phyloP scores from a whole-genome alignment of 2,329 filamentous ascomycete species.

The Ascochyta fabae region DNA sequence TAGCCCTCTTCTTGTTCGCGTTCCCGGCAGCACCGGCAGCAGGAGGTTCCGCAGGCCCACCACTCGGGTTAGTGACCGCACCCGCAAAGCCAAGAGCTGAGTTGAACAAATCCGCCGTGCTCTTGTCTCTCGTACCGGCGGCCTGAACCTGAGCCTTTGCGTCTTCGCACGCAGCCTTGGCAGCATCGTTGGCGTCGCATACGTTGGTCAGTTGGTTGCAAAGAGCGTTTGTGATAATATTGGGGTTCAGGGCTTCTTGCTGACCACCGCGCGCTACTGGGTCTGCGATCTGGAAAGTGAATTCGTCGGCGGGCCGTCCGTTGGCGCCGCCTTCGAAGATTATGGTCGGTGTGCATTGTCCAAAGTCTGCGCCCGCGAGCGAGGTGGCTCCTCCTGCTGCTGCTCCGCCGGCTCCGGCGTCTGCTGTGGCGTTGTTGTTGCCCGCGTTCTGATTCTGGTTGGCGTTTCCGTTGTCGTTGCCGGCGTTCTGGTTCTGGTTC shows the following conservation, averaged over 20 bases:
- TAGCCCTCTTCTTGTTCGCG: slow-evolving; percentile 21
- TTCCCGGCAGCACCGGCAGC: slow-evolving; percentile 18
- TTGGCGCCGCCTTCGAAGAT: slow-evolving; percentile 63
- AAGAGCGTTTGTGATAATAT: slow-evolving; percentile 76
- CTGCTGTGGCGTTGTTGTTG: slow-evolving; percentile 15
- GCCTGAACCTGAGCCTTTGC: slow-evolving; percentile 62
- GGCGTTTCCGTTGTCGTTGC: slow-evolving; percentile 13
- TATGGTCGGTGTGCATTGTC: slow-evolving; percentile 58
- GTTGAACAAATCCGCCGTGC: slow-evolving; percentile 53
- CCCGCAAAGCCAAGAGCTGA: slow-evolving; percentile 47
- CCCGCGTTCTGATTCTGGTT: slow-evolving; percentile 13
- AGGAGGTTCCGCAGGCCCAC: slow-evolving; percentile 35
- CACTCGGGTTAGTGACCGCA: slow-evolving; percentile 41
- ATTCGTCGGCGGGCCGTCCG: slow-evolving; percentile 62
- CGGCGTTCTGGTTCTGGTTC: slow-evolving; percentile 12
- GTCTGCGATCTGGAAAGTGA: slow-evolving; percentile 73
- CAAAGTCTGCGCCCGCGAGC: slow-evolving; percentile 44
- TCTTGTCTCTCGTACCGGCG: slow-evolving; percentile 49
- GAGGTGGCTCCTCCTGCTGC: slow-evolving; percentile 9
- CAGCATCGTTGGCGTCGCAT: slow-evolving; percentile 67
- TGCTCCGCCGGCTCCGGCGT: slow-evolving; percentile 14
- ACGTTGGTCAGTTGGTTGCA: slow-evolving; percentile 73
- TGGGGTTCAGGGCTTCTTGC: slow-evolving; percentile 72
- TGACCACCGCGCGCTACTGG: slow-evolving; percentile 66
- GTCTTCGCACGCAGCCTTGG: slow-evolving; percentile 59